Evolutionary conservation across 2,329 filamentous ascomycete species (phyloP), one percentile per base, ranked within the genome.

Genomic region (Canariomyces notabilis): DNA sequence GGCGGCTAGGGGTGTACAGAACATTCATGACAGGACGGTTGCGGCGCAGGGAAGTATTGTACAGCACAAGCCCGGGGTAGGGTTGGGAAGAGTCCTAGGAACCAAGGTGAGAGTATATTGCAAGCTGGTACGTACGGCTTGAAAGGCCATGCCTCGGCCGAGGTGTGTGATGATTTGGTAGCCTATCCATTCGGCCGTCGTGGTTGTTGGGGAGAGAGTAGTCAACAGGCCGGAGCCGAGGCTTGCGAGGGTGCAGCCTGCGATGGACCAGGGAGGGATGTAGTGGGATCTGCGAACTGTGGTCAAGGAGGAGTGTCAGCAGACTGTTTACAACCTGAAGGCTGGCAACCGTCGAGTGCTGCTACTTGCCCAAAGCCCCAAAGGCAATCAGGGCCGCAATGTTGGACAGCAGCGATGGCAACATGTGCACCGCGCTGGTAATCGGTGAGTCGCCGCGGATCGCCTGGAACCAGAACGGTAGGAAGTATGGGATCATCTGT

Each of bases 381-480:
- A 44, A 29, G 4, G 34, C 7, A 4, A 44, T 16, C 35, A 37
- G 29, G 12, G 23, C 23, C 14, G 38, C 12, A 19, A 44, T 37
- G 9, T 37, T 37, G 7, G 42, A 37, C 16, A 37, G 12, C 16
- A 37, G 16, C 7, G 34, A 37, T 20, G 34, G 42, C 11, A 44
- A 35, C 23, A 44, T 18, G n/a, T 44, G 26, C 16, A 38, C 34
- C 4, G 34, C 42, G 6, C 23, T 33, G n/a, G 11, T 16, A 14
- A 32, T 16, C 1, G 42, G 42, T 12, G 42, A 37, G 18, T 22
- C 34, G 23, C 34, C 35, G 22, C 23, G 23, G 7, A 44, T 18
- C 5, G 42, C 42, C 23, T 44, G 42, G 26, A 44, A 38, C 34
- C 20, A 44, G 16, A 44, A 37, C 4, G 41, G 41, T 4, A 44